Base-by-base conservation (phyloP, 2,329 filamentous ascomycete species). In the Trichoderma endophyticum region DNA sequence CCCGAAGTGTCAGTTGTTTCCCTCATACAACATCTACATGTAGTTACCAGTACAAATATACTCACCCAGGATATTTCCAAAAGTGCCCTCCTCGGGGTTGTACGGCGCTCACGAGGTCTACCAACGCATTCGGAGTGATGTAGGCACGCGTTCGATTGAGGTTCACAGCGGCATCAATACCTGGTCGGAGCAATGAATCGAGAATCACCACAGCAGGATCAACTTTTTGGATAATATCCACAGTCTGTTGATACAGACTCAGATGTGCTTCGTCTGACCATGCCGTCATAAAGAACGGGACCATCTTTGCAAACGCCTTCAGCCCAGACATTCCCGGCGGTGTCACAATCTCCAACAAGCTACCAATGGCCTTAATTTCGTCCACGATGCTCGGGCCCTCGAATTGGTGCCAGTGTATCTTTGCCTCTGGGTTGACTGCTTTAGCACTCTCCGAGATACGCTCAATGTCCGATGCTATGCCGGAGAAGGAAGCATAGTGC, bases 51-150 rank as follows among this genome's bases (percentile, higher is more conserved):
- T 32, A 3, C 12, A 3, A 15, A 56, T 21, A 34, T 4, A 71
- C 69, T 71, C 34, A 71, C 69, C 51, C 69, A 48, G 69, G 69
- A 28, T 71, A 71, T 34, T 60, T 66, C 69, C 69, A 67, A 67
- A 86, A 85, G 11, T 39, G 24, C 18, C n/a, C 59, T 28, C 68
- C 68, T 26, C 14, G 75, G 3, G 83, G 82, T 71, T 87, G 85
- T 34, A 80, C 73, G 30, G 79, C 78, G 15, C 75, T 43, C 71
- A 84, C 75, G 74, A 80, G 77, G 76, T 86, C 80, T 73, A 83
- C 74, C 77, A 83, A 66, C 56, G 83, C 80, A 51, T 85, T 86
- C 5, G 85, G 85, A 39, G 82, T 82, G 21, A 86, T 74, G 1
- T 85, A 73, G 3, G 72, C 82, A 79, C 74, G 83, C 73, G 18